A percentile compares a stretch with the other conserved stretches of the same genome.
These are phyloP conservation scores for Magnusiomyces fungicola DNA, from an alignment of 1,139 yeast genomes.

Conservation along the genomic window DNA sequence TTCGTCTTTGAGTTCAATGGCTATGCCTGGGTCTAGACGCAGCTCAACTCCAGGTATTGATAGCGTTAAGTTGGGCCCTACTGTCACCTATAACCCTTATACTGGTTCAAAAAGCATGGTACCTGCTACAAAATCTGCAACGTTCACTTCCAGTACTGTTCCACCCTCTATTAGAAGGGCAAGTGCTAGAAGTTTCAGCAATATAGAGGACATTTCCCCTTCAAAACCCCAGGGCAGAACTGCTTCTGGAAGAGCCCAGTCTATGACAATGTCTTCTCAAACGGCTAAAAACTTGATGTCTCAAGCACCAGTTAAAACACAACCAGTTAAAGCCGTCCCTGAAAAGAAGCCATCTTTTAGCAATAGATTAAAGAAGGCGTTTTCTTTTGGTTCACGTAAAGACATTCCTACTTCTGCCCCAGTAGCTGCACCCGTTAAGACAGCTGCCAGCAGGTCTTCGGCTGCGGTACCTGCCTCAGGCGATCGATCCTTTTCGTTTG, in stretches of 20 bases:
- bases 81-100: conserved; percentile 4
- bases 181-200: neutral
- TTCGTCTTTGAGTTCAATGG: conserved; percentile 1
- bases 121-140: neutral
- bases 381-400: conserved; percentile 21
- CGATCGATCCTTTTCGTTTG: neutral
- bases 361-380: conserved; percentile 23
- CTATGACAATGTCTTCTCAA: conserved; percentile 9
- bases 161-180: neutral
- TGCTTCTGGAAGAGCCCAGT: neutral
- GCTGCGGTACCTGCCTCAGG: neutral
- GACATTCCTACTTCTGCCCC: conserved; percentile 8
- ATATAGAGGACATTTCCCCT: neutral
- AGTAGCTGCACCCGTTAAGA: conserved; percentile 1
- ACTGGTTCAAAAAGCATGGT: conserved; percentile 1
- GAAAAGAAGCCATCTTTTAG: conserved; percentile 16
- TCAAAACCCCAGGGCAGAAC: neutral
- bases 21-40: conserved; percentile 2
- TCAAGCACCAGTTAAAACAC: conserved; percentile 3
- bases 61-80: neutral
- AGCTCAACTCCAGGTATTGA: conserved; percentile 2
- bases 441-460: conserved; percentile 5
- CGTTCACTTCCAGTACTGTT: neutral
- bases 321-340: neutral
- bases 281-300: conserved; percentile 8